Evolutionary conservation across 768 basidiomycete species (phyloP).

Genomic region (Trametes villosa): DNA sequence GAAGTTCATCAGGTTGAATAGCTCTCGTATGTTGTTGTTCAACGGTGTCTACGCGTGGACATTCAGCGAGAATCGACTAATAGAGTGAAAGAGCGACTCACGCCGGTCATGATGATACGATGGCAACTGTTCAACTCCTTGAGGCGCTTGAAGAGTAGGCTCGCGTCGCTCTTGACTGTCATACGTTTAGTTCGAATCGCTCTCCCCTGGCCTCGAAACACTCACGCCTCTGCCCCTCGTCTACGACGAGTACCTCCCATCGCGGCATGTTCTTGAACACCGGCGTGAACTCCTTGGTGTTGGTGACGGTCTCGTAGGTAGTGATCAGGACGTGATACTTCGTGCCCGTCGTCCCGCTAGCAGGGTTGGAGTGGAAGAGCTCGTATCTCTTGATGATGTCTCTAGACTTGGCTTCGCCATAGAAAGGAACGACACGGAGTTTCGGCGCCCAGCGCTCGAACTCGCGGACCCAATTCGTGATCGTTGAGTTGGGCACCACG

Average conservation of each 20-base stretch:
- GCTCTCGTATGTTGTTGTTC: slow-evolving; percentile 95
- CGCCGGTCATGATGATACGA: slow-evolving; percentile 89
- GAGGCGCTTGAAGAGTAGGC: slow-evolving; percentile 79
- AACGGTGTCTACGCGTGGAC: slow-evolving; percentile 69
- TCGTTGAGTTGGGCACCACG: slow-evolving; percentile 95
- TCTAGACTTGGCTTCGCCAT: slow-evolving; percentile 78
- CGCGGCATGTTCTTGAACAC: slow-evolving; percentile 84
- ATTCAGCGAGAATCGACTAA: neutral
- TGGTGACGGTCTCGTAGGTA: slow-evolving; percentile 87
- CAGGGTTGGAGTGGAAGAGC: slow-evolving; percentile 57
- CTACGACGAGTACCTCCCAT: slow-evolving; percentile 94
- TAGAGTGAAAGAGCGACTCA: slow-evolving; percentile 37
- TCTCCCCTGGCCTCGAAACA: slow-evolving; percentile 22
- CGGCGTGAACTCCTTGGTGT: slow-evolving; percentile 64
- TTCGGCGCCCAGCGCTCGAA: slow-evolving; percentile 85
- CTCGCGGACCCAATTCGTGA: slow-evolving; percentile 95
- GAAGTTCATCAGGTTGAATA: slow-evolving; percentile 98
- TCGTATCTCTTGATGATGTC: slow-evolving; percentile 85
- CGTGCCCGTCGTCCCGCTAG: slow-evolving; percentile 50
- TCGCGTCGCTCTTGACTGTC: slow-evolving; percentile 82
- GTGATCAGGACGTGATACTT: slow-evolving; percentile 92
- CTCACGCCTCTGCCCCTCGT: slow-evolving; percentile 91
- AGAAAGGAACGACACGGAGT: slow-evolving; percentile 81
- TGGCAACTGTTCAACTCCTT: slow-evolving; percentile 80
- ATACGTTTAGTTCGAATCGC: neutral